Evolutionary conservation across 2,329 filamentous ascomycete species (phyloP).

Genomic region (Cladosporium sp.): DNA sequence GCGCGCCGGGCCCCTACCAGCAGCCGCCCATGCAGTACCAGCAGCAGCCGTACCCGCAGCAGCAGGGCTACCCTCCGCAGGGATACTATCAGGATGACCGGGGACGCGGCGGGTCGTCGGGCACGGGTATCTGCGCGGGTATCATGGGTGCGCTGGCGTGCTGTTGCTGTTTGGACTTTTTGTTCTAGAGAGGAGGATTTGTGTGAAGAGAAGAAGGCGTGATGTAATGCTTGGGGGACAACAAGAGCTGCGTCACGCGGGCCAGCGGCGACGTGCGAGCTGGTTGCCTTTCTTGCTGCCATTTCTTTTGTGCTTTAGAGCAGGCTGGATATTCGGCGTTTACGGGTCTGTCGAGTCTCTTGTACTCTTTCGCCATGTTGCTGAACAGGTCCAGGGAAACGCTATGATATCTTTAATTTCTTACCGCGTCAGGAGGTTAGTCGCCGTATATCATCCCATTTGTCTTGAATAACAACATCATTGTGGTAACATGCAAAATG

Average conservation of each 20-base stretch:
- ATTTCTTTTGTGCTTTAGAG: not conserved
- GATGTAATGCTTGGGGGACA: too few species aligned
- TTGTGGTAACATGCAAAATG: too few species aligned
- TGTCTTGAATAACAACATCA: too few species aligned
- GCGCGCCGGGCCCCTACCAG: slow-evolving; percentile 6
- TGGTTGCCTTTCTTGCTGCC: not conserved
- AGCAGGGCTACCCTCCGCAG: slow-evolving; percentile 25
- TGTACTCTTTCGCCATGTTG: too few species aligned
- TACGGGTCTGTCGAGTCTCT: not conserved
- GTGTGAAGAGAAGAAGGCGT: too few species aligned
- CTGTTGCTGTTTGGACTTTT: slow-evolving; percentile 45
- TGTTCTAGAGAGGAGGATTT: slow-evolving; percentile 24
- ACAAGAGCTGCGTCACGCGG: too few species aligned
- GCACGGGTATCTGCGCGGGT: slow-evolving; percentile 40
- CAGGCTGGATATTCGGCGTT: not conserved
- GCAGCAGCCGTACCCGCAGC: slow-evolving; percentile 31
- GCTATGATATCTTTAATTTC: too few species aligned
- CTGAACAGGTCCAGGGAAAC: too few species aligned
- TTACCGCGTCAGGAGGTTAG: too few species aligned
- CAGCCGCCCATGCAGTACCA: slow-evolving; percentile 33
- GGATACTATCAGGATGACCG: slow-evolving; percentile 12
- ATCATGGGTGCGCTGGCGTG: slow-evolving; percentile 43
- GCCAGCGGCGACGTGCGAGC: too few species aligned
- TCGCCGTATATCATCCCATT: too few species aligned
- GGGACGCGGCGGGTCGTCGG: slow-evolving; percentile 16